Conservation (phyloP, 306 rosid genomes). For the Rosa chinensis region DNA sequence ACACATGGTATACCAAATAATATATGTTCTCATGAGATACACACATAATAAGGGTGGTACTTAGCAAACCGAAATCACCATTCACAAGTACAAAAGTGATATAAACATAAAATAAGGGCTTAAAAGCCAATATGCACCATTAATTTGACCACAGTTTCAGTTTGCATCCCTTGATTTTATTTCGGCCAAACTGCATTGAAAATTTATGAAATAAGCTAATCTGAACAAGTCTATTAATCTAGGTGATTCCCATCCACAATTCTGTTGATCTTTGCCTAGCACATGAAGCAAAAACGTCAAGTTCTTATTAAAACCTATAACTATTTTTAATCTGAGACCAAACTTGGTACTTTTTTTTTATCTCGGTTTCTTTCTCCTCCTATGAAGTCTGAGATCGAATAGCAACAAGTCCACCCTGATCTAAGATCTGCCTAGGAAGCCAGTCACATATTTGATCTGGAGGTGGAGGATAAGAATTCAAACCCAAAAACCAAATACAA, state of each 20-base stretch:
- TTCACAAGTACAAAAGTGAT: not conserved
- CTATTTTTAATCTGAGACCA: not conserved
- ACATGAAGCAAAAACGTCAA: not conserved
- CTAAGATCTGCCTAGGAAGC: not conserved
- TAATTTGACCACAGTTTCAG: not conserved
- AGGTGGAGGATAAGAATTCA: not conserved
- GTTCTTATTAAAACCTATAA: not conserved
- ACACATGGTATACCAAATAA: not conserved
- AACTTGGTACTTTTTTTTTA: not conserved
- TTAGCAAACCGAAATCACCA: not conserved
- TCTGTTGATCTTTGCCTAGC: not conserved
- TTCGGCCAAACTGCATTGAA: not conserved
- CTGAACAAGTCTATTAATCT: not conserved
- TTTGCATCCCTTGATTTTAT: not conserved
- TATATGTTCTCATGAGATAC: not conserved
- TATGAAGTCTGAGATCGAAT: not conserved
- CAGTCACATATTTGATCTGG: not conserved
- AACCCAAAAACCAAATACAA: not conserved
- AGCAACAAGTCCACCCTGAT: not conserved
- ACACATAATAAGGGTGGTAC: not conserved
- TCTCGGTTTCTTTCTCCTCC: not conserved
- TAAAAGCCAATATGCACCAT: not conserved
- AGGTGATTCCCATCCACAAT: not conserved
- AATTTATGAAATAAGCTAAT: not conserved
- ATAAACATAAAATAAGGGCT: not conserved